Evolutionary conservation across 129 eudicot genomes (phyloP).

Genomic region (Sambucus nigra): DNA sequence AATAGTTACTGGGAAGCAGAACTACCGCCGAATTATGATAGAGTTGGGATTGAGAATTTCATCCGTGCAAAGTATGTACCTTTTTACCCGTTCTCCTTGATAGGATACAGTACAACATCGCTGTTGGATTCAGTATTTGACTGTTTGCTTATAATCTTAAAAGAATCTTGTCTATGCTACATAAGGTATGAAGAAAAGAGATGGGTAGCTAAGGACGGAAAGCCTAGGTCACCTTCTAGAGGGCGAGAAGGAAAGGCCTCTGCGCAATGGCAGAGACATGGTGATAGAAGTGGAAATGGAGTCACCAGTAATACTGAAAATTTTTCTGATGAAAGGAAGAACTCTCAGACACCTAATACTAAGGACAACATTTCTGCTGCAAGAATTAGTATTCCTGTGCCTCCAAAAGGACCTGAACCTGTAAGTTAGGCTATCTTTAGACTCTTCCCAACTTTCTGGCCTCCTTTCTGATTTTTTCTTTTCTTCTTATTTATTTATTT

Average conservation of each 20-base stretch:
- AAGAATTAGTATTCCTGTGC: slow-evolving; percentile 58
- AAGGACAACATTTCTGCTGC: slow-evolving; percentile 37
- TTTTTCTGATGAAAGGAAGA: slow-evolving; percentile 44
- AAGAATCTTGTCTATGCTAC: not conserved
- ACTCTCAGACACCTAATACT: slow-evolving; percentile 28
- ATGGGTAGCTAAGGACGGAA: slow-evolving; percentile 85
- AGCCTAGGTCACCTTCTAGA: slow-evolving; percentile 48
- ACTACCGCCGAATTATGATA: slow-evolving; percentile 82
- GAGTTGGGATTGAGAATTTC: slow-evolving; percentile 95
- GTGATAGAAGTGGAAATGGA: slow-evolving; percentile 39
- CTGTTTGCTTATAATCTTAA: slow-evolving; percentile 3
- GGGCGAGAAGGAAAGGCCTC: slow-evolving; percentile 36
- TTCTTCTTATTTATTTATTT: not conserved
- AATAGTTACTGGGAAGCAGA: slow-evolving; percentile 98
- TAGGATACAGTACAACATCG: not conserved
- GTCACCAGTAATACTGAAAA: slow-evolving; percentile 29
- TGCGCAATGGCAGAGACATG: slow-evolving; percentile 38
- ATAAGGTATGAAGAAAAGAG: slow-evolving; percentile 92
- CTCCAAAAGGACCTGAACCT: slow-evolving; percentile 73
- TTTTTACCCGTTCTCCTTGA: slow-evolving; percentile 2
- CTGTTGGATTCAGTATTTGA: not conserved
- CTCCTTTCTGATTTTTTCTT: not conserved
- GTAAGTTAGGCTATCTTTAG: slow-evolving; percentile 35
- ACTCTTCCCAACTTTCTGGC: not conserved
- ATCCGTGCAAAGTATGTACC: slow-evolving; percentile 89